Evolutionary conservation across 1,284 basidiomycete genomes (phyloP).

Genomic region (Trichosporon asahii): DNA sequence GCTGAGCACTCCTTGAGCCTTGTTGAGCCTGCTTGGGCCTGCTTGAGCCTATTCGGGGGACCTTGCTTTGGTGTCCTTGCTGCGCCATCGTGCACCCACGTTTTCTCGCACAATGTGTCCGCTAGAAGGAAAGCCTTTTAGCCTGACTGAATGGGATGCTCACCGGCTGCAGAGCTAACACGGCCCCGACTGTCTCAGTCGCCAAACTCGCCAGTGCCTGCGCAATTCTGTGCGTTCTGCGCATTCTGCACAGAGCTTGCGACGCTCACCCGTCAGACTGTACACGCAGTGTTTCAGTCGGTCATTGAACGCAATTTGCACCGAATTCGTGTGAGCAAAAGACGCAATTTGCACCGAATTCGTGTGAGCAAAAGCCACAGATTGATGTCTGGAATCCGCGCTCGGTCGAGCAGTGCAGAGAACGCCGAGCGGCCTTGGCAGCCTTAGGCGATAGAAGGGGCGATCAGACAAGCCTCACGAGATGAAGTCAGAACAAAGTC

Average conservation of each 20-base stretch:
- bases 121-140: neutral
- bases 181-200: neutral
- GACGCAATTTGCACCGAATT: neutral
- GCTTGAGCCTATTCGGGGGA: neutral
- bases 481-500: neutral
- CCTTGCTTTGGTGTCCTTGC: neutral
- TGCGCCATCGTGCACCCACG: neutral
- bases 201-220: neutral
- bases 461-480: neutral
- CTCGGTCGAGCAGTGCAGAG: neutral
- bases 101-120: neutral
- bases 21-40: neutral
- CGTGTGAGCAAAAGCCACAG: neutral
- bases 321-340: neutral
- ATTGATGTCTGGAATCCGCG: neutral
- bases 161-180: neutral
- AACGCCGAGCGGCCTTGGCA: neutral
- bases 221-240: neutral
- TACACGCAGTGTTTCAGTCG: neutral
- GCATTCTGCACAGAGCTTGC: neutral
- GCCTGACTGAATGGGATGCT: neutral
- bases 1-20: neutral
- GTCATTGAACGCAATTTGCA: neutral
- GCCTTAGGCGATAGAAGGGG: neutral
- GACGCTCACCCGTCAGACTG: neutral